A percentile compares a stretch with the other conserved stretches of the same genome.
Evolutionary conservation across 306 rosid species (phyloP).

Genomic region (Pueraria montana): DNA sequence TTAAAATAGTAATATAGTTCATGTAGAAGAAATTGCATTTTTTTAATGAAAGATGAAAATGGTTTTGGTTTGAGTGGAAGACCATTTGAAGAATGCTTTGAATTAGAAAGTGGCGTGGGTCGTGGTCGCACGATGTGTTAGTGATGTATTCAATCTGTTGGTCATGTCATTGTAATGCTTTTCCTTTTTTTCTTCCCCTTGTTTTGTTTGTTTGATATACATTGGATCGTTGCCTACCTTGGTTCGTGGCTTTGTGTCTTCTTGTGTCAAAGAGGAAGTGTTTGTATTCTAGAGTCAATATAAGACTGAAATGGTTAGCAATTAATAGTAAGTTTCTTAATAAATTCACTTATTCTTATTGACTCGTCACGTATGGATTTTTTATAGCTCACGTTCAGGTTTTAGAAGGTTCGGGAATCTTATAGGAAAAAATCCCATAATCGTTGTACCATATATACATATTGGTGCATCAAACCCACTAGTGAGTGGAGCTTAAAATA

Average conservation of each 20-base stretch:
- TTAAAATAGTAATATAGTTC: background rate
- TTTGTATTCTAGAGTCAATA: background rate
- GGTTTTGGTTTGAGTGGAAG: conserved; percentile 5
- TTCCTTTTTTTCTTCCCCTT: background rate
- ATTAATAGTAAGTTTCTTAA: background rate
- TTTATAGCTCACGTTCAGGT: background rate
- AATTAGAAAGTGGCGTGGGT: conserved; percentile 17
- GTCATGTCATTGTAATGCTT: background rate
- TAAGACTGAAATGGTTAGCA: background rate
- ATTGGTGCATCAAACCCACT: no score
- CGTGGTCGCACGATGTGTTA: conserved; percentile 17
- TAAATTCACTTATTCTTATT: background rate
- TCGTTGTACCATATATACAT: no score
- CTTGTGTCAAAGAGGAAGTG: background rate
- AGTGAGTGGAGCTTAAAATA: no score
- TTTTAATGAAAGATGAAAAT: background rate
- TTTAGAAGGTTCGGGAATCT: background rate
- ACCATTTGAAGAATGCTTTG: background rate
- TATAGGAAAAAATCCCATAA: no score
- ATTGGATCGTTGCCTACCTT: background rate
- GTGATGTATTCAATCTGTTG: conserved; percentile 18
- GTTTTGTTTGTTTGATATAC: background rate
- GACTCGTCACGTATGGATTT: background rate
- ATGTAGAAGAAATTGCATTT: background rate
- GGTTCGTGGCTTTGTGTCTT: background rate